Evolutionary conservation across 1,284 basidiomycete genomes (phyloP), one percentile per base, ranked within the genome.

Genomic region (Tausonia pullulans): DNA sequence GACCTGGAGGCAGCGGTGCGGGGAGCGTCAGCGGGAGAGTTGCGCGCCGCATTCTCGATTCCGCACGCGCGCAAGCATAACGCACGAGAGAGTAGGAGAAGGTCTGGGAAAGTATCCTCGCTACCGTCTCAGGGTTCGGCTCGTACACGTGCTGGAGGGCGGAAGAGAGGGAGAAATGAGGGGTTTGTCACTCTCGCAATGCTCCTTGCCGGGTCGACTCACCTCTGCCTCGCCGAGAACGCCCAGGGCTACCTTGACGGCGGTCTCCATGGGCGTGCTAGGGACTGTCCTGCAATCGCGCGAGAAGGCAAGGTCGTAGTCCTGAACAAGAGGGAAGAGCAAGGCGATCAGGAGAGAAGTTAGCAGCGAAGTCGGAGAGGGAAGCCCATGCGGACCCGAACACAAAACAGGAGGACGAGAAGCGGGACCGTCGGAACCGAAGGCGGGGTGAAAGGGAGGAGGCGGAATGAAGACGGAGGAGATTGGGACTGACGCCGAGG

Each of bases 71-170:
- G 49, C 40, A 14, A 11, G 39, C 16, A 8, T n/a, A 0, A 60
- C 63, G 27, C n/a, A 64, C 63, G 11, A 65, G 64, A 41, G 64
- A 65, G 60, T 65, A 65, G 5, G 64, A 65, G 60, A 61, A 65
- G 50, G 52, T 58, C 56, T 65, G 64, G 16, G 60, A 61, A 6
- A 65, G 60, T 13, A 65, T 65, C 14, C 57, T 55, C 14, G 60
- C 49, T 13, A 65, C 60, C 7, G 54, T 44, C 56, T 65, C 64
- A 5, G 63, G 58, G 43, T 64, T 43, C 39, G 58, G 62, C 40
- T 58, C 57, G 46, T 54, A 56, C 39, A 13, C 5, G 41, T 43
- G 27, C 61, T 56, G 39, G n/a, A 4, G 16, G 6, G n/a, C 5
- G 14, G 39, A 11, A 55, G 4, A 40, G 43, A 11, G n/a, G 5